Evolutionary conservation across 805 yeast genomes (phyloP).

Genomic region (Barnettozyma populi): DNA sequence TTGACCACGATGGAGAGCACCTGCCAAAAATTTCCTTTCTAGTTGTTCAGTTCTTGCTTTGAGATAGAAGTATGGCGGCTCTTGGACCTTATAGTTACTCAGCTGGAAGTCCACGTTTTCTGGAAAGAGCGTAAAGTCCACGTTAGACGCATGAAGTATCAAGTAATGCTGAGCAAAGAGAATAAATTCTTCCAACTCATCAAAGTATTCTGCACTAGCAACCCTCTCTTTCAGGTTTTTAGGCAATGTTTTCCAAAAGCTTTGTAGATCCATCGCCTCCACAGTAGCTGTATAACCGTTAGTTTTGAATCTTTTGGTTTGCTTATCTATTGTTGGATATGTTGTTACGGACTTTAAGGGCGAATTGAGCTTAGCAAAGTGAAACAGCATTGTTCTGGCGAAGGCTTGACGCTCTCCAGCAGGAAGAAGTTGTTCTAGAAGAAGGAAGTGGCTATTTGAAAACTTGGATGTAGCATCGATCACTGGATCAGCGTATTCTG

Average conservation of each 20-base stretch:
- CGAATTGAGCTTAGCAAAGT: conserved; percentile 58
- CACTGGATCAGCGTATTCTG: conserved; percentile 57
- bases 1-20: conserved; percentile 5
- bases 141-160: conserved; percentile 57
- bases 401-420: conserved; percentile 59
- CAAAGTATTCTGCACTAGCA: conserved; percentile 58
- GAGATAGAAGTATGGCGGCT: not conserved
- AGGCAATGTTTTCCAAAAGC: conserved; percentile 52
- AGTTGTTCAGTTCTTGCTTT: conserved; percentile 6
- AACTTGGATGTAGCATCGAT: conserved; percentile 40
- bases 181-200: conserved; percentile 80
- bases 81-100: not conserved
- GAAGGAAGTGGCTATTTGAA: conserved; percentile 51
- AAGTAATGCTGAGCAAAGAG: conserved; percentile 72
- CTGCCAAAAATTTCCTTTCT: conserved; percentile 15
- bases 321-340: conserved; percentile 49
- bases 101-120: not conserved
- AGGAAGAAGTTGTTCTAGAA: conserved; percentile 70
- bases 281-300: conserved; percentile 41
- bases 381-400: conserved; percentile 68
- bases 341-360: conserved; percentile 60
- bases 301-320: conserved; percentile 41
- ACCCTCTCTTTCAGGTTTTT: conserved; percentile 36
- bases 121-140: conserved; percentile 3
- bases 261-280: conserved; percentile 49